Evolutionary conservation across 352 stramenopile species (phyloP).

Genomic region (Peronospora belbahrii): DNA sequence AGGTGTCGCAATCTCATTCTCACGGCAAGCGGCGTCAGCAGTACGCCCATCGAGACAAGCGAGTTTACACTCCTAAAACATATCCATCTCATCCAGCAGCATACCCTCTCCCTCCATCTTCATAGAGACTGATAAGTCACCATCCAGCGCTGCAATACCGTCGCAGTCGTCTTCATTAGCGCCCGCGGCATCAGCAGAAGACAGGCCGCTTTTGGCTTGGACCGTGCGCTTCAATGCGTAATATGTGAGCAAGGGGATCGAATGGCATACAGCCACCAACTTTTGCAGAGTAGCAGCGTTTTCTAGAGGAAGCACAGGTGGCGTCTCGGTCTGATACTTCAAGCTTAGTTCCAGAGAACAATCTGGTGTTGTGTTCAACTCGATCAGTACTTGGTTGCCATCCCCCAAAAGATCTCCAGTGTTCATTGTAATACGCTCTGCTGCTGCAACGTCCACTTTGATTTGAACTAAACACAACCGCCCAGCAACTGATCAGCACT

Average conservation of each 20-base stretch:
- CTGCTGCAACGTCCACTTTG: constrained; percentile 74
- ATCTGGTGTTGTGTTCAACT: constrained; percentile 56
- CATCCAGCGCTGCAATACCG: constrained; percentile 66
- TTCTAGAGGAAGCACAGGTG: constrained; percentile 24
- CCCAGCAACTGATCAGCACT: not conserved
- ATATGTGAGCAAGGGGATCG: constrained; percentile 71
- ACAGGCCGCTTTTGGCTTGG: constrained; percentile 34
- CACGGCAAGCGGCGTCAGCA: not conserved
- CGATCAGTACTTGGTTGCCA: constrained; percentile 59
- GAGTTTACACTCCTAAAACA: constrained; percentile 68
- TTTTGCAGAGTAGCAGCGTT: constrained; percentile 43
- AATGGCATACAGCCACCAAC: constrained; percentile 51
- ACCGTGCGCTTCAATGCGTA: constrained; percentile 57
- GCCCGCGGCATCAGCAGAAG: constrained; percentile 4
- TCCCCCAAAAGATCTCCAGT: constrained; percentile 44
- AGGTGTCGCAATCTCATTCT: too few relatives aligned
- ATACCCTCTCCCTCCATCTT: constrained; percentile 81
- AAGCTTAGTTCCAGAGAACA: constrained; percentile 55
- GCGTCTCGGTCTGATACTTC: constrained; percentile 41
- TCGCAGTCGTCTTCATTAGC: constrained; percentile 56
- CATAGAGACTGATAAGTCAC: constrained; percentile 62
- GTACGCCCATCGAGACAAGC: not conserved
- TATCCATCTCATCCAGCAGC: constrained; percentile 80
- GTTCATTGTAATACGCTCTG: constrained; percentile 76
- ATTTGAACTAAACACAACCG: constrained; percentile 51